These are phyloP conservation scores for Tetracladium maxilliforme DNA, from an alignment of 2,329 filamentous ascomycete species.

Conservation along the genomic window DNA sequence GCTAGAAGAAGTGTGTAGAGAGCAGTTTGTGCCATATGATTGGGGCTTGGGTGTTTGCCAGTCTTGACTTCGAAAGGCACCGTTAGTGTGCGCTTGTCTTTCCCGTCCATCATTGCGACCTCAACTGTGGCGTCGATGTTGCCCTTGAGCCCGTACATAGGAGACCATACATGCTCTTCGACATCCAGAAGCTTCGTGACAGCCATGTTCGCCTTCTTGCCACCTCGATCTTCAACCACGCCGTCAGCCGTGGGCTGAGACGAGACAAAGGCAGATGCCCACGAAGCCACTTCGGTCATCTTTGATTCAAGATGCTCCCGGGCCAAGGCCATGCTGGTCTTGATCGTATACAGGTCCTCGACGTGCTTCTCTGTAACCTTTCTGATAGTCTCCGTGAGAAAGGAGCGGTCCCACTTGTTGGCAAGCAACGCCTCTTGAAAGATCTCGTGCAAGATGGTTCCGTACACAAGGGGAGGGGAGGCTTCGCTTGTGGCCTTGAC, in stretches of 20 bases:
- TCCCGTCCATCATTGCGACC: slow-evolving; percentile 60
- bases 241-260: slow-evolving; percentile 56
- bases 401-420: slow-evolving; percentile 65
- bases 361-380: slow-evolving; percentile 61
- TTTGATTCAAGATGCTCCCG: slow-evolving; percentile 71
- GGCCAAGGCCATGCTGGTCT: slow-evolving; percentile 57
- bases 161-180: slow-evolving; percentile 96
- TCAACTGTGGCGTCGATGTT: slow-evolving; percentile 97
- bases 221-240: slow-evolving; percentile 64
- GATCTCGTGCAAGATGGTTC: slow-evolving; percentile 85
- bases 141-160: slow-evolving; percentile 91
- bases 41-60: slow-evolving; percentile 66
- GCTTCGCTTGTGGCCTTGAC: slow-evolving; percentile 81
- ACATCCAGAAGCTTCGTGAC: slow-evolving; percentile 91
- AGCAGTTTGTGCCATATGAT: slow-evolving; percentile 85
- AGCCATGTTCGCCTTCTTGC: slow-evolving; percentile 63
- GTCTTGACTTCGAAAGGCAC: slow-evolving; percentile 96
- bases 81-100: slow-evolving; percentile 54
- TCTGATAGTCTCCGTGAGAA: slow-evolving; percentile 52
- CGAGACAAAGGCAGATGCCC: slow-evolving; percentile 72
- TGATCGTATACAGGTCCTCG: slow-evolving; percentile 81
- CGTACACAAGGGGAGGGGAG: slow-evolving; percentile 73
- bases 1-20: slow-evolving; percentile 86
- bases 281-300: slow-evolving; percentile 65
- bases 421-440: slow-evolving; percentile 81